Evolutionary conservation across 2,329 filamentous ascomycete genomes (phyloP).

Genomic region (Colletotrichum filicis): DNA sequence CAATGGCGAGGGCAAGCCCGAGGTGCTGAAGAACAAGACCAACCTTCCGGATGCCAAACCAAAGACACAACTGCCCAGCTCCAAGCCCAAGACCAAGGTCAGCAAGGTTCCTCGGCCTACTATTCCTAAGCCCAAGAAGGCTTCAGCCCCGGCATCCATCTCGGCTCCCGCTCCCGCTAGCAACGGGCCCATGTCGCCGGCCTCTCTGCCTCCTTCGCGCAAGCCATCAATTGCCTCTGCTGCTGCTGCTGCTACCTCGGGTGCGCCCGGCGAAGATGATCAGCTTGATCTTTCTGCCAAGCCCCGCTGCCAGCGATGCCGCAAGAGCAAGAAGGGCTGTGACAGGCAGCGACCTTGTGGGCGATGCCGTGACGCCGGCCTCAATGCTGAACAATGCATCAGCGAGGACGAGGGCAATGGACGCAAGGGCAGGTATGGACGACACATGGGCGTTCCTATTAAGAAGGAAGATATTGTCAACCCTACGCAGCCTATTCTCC

Average conservation of each 20-base stretch:
- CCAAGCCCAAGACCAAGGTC: constrained; percentile 58
- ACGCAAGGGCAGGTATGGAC: constrained; percentile 90
- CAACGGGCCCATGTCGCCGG: constrained; percentile 67
- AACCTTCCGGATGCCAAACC: constrained; percentile 49
- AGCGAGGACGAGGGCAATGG: constrained; percentile 98
- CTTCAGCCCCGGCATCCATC: constrained; percentile 38
- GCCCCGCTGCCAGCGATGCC: constrained; percentile 96
- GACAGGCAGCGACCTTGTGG: constrained; percentile 96
- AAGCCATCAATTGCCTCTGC: constrained; percentile 79
- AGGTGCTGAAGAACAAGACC: constrained; percentile 49
- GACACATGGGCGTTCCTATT: constrained; percentile 76
- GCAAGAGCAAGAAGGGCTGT: constrained; percentile 99
- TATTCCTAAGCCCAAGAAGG: constrained; percentile 63
- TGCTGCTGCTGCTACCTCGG: constrained; percentile 52
- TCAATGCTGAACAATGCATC: constrained; percentile 92
- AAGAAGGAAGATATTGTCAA: constrained; percentile 64
- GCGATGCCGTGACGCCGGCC: constrained; percentile 94
- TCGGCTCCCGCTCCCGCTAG: constrained; percentile 40
- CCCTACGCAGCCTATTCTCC: constrained; percentile 49
- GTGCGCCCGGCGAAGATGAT: constrained; percentile 82
- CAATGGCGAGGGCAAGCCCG: constrained; percentile 51
- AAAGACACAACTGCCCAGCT: constrained; percentile 46
- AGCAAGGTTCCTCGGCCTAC: constrained; percentile 50
- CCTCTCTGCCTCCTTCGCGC: constrained; percentile 77
- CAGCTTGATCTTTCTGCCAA: constrained; percentile 94